Conservation (phyloP, 1,284 basidiomycete genomes). For the Pyrrhoderma lamaoense region DNA sequence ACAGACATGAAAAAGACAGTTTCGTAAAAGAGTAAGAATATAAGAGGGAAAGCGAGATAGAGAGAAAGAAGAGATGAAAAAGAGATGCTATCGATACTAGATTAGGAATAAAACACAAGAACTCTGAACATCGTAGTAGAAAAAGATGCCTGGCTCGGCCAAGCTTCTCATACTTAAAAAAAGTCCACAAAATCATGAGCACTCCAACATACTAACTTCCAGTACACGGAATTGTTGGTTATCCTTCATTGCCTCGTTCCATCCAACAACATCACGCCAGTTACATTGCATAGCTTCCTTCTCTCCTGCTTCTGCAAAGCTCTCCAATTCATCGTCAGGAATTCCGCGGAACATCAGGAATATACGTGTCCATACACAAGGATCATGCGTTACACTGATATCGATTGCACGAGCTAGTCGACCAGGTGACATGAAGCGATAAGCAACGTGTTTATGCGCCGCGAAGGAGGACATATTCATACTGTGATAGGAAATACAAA, state of each 20-base stretch:
- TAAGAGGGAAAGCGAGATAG: neutral
- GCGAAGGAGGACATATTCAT: conserved; percentile 67
- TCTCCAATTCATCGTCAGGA: conserved; percentile 65
- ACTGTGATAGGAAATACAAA: conserved; percentile 31
- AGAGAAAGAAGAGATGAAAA: conserved; percentile 2
- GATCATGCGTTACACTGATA: conserved; percentile 69
- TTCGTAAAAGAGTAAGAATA: neutral
- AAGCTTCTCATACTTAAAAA: neutral
- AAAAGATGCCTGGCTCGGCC: neutral
- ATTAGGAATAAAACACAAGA: conserved; percentile 16
- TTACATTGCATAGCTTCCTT: conserved; percentile 73
- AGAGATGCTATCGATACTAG: conserved; percentile 3
- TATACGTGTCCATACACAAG: conserved; percentile 72
- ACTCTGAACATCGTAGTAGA: neutral
- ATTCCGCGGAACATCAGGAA: conserved; percentile 79
- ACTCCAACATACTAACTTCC: conserved; percentile 70
- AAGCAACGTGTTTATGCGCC: conserved; percentile 74
- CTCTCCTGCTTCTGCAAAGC: conserved; percentile 71
- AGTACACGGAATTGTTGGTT: conserved; percentile 62
- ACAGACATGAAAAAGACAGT: neutral
- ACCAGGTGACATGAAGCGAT: conserved; percentile 70
- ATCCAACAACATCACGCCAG: conserved; percentile 70
- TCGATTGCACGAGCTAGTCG: conserved; percentile 77
- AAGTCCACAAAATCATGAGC: conserved; percentile 38
- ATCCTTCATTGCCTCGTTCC: conserved; percentile 72